A percentile compares a stretch with the other conserved stretches of the same genome.
Conservation (phyloP, 306 rosid species). For the Prunus mongolica region DNA sequence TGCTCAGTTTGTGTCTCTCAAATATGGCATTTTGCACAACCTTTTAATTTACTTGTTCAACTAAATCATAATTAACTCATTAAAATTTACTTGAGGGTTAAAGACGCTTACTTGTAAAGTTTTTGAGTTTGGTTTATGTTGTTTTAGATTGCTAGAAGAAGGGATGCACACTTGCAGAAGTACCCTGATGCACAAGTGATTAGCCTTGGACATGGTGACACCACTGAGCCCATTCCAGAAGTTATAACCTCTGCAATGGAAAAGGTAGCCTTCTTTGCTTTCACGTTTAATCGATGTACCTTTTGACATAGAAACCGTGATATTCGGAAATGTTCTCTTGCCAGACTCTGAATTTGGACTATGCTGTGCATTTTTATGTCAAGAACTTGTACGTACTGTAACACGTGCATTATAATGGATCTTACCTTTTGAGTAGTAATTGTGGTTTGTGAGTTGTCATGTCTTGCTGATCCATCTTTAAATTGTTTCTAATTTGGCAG, state of each 20-base stretch:
- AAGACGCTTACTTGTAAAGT: no score
- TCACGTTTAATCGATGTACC: background rate
- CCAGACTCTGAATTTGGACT: no score
- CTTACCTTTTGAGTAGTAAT: background rate
- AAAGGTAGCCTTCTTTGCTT: conserved; percentile 32
- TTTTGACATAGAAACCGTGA: no score
- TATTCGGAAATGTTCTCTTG: no score
- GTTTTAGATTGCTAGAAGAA: conserved; percentile 79
- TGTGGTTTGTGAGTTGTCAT: background rate
- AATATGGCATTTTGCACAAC: background rate
- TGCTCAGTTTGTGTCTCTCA: background rate
- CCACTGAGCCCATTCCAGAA: conserved; percentile 97
- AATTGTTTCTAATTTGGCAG: conserved; percentile 39
- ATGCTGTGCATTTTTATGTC: background rate
- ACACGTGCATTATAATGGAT: background rate
- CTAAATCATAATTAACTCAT: background rate
- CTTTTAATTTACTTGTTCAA: background rate
- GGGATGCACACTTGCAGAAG: conserved; percentile 74
- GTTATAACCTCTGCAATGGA: conserved; percentile 86
- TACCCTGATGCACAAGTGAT: conserved; percentile 94
- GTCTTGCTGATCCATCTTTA: conserved; percentile 10
- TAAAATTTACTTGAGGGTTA: background rate
- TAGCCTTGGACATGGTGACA: conserved; percentile 96
- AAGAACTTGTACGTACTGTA: background rate
- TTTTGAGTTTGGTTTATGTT: background rate